Conservation (phyloP, 2,329 filamentous ascomycete species). For the Pyrenophora teres region DNA sequence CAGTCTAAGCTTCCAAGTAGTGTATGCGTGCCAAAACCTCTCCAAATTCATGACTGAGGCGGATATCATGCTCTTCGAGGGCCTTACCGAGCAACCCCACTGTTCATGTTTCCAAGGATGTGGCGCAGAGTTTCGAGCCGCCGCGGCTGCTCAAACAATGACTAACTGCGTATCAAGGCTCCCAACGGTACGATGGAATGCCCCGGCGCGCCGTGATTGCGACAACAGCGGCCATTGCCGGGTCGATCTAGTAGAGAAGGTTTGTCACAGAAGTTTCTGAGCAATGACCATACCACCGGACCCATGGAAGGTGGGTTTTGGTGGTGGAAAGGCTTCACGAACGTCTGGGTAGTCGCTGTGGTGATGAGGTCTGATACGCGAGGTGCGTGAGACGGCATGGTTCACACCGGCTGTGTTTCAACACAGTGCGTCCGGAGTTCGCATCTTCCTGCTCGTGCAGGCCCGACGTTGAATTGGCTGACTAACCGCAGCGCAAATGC, state of each 20-base stretch:
- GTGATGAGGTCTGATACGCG: slow-evolving; percentile 40
- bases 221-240: slow-evolving; percentile 31
- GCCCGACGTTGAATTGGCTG: not conserved
- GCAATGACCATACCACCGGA: slow-evolving; percentile 28
- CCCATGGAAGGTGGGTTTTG: slow-evolving; percentile 21
- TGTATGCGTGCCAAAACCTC: slow-evolving; percentile 35
- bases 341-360: slow-evolving; percentile 42
- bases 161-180: slow-evolving; percentile 30
- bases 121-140: slow-evolving; percentile 31
- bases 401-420: slow-evolving; percentile 42
- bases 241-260: slow-evolving; percentile 26
- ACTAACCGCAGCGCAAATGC: not conserved
- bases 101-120: slow-evolving; percentile 38
- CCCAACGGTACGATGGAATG: slow-evolving; percentile 24
- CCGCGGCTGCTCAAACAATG: slow-evolving; percentile 36
- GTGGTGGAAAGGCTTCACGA: slow-evolving; percentile 38
- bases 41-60: slow-evolving; percentile 33
- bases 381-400: slow-evolving; percentile 31
- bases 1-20: slow-evolving; percentile 34
- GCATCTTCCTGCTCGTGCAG: slow-evolving; percentile 11
- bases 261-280: slow-evolving; percentile 19
- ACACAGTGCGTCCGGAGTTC: not conserved
- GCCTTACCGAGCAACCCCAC: slow-evolving; percentile 24
- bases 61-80: slow-evolving; percentile 31
- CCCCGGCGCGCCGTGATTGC: slow-evolving; percentile 16